phyloP scores from a whole-genome alignment of 202 grass and related monocot genomes.

The Carex sylvatica region DNA sequence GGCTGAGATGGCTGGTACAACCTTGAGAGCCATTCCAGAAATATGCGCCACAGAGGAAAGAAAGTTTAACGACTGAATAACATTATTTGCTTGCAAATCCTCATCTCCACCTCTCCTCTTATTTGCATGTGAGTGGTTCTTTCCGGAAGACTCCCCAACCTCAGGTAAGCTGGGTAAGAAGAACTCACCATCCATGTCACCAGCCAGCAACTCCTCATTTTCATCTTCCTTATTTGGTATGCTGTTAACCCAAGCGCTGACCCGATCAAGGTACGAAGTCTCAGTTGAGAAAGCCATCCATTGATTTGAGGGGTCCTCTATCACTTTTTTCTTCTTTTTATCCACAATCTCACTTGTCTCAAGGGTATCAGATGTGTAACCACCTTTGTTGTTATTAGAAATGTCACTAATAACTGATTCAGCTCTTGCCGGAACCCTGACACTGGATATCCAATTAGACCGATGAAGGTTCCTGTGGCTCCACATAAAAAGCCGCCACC shows the following conservation, averaged over 20 bases:
- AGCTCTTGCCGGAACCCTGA: neutral
- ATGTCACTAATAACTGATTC: neutral
- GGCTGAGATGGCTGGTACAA: conserved; percentile 51
- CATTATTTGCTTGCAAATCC: conserved; percentile 41
- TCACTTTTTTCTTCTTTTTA: conserved; percentile 34
- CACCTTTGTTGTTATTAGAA: conserved; percentile 26
- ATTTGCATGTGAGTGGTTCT: conserved; percentile 16
- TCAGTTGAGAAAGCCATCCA: conserved; percentile 64
- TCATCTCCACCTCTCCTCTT: conserved; percentile 34
- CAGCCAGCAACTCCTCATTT: conserved; percentile 26
- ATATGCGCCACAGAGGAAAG: conserved; percentile 64
- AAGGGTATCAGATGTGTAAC: conserved; percentile 68
- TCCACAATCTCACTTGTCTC: conserved; percentile 29
- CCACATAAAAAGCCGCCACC: conserved; percentile 69
- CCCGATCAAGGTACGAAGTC: conserved; percentile 47
- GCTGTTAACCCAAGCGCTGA: conserved; percentile 86
- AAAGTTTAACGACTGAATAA: conserved; percentile 53
- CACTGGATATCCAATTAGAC: neutral
- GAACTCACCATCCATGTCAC: neutral
- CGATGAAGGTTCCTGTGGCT: conserved; percentile 69
- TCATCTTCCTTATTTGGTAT: conserved; percentile 33
- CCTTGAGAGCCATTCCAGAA: conserved; percentile 70
- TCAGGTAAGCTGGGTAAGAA: conserved; percentile 16
- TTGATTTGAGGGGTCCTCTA: conserved; percentile 36
- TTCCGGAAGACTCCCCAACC: conserved; percentile 47